Conservation (phyloP, 1,139 yeast genomes). For the Yamadazyma jaroonii region DNA sequence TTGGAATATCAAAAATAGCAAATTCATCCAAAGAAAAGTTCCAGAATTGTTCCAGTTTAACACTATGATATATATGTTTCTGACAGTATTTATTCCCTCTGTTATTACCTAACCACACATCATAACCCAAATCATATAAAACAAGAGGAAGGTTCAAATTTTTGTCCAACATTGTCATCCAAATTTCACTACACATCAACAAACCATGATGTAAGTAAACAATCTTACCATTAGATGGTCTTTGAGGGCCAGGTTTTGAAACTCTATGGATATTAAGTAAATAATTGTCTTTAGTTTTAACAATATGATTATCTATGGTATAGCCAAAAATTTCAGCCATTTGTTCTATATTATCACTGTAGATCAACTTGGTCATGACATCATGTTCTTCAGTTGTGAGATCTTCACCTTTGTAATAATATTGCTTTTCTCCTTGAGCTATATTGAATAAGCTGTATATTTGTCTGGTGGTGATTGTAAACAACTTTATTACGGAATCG, state of each 20-base stretch:
- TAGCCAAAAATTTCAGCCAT: conserved; percentile 41
- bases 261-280: conserved; percentile 35
- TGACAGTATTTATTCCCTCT: conserved; percentile 84
- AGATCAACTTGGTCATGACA: conserved; percentile 16
- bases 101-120: conserved; percentile 92
- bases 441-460: conserved; percentile 28
- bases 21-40: conserved; percentile 47
- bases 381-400: conserved; percentile 6
- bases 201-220: conserved; percentile 89
- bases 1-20: conserved; percentile 47
- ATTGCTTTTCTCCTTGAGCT: conserved; percentile 9
- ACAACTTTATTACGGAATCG: conserved; percentile 24
- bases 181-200: conserved; percentile 85
- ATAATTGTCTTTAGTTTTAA: conserved; percentile 39
- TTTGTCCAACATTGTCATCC: conserved; percentile 72
- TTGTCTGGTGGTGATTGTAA: conserved; percentile 26
- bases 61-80: conserved; percentile 37
- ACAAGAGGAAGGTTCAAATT: conserved; percentile 69
- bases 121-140: conserved; percentile 77
- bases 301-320: conserved; percentile 36
- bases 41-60: conserved; percentile 41
- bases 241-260: conserved; percentile 7
- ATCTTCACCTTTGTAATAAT: conserved; percentile 12
- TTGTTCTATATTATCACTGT: conserved; percentile 31
- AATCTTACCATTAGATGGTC: conserved; percentile 37